These are phyloP conservation scores for Halenospora varia DNA, from an alignment of 495 filamentous ascomycete species.

Conservation along the genomic window DNA sequence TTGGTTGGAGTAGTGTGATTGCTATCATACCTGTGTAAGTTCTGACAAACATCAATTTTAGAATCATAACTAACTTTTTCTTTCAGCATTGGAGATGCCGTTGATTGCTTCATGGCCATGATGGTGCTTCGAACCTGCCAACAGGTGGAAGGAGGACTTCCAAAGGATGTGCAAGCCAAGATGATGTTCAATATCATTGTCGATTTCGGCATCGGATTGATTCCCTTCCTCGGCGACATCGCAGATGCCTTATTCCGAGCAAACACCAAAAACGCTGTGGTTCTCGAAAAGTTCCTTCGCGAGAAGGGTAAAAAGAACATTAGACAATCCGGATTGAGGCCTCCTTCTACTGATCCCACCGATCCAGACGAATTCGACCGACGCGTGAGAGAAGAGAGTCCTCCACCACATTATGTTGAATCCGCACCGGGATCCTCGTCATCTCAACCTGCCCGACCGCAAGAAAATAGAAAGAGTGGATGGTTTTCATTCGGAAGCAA, in stretches of 20 bases:
- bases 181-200: conserved; percentile 77
- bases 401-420: conserved; percentile 14
- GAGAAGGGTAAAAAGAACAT: conserved; percentile 49
- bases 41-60: background rate
- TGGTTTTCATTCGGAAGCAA: conserved; percentile 35
- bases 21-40: conserved; percentile 75
- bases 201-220: conserved; percentile 77
- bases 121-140: conserved; percentile 64
- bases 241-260: conserved; percentile 57
- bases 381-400: conserved; percentile 13
- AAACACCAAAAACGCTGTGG: conserved; percentile 73
- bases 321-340: conserved; percentile 32
- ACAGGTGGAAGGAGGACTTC: conserved; percentile 69
- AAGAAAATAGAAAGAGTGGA: conserved; percentile 18
- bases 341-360: conserved; percentile 32
- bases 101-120: conserved; percentile 65
- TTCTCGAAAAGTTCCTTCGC: conserved; percentile 68
- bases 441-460: conserved; percentile 17
- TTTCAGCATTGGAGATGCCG: conserved; percentile 66
- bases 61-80: background rate
- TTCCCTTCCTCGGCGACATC: conserved; percentile 84
- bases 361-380: conserved; percentile 37
- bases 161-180: conserved; percentile 41
- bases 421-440: conserved; percentile 6
- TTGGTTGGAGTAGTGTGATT: conserved; percentile 82